phyloP scores from a whole-genome alignment of 2,329 filamentous ascomycete species.

The Xylariaceae sp. region DNA sequence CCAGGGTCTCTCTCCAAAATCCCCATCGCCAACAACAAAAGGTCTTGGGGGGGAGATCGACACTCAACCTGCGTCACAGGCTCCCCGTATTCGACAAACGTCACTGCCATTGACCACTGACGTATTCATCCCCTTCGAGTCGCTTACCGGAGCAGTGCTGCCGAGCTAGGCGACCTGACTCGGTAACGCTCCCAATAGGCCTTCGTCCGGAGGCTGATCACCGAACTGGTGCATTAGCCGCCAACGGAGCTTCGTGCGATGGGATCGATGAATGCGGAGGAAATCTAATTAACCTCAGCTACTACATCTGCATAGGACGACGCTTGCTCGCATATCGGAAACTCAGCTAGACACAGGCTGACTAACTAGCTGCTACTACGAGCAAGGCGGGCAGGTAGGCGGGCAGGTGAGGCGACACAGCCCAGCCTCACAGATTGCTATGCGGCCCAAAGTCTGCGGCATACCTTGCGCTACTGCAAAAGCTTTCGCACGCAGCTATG shows the following conservation, averaged over 20 bases:
- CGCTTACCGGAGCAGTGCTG: too few relatives aligned
- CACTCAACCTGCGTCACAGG: constrained; percentile 9
- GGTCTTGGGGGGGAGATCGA: constrained; percentile 2
- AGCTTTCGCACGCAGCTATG: constrained; percentile 12
- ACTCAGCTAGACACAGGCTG: neutral
- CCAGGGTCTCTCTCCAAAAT: neutral
- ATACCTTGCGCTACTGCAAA: constrained; percentile 9
- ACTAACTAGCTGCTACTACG: neutral
- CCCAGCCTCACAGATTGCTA: constrained; percentile 1
- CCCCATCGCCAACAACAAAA: constrained; percentile 3
- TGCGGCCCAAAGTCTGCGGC: constrained; percentile 20
- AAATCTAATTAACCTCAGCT: neutral
- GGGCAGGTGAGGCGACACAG: too few relatives aligned
- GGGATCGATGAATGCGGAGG: constrained; percentile 15
- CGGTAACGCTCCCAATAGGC: neutral
- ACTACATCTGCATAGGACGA: neutral
- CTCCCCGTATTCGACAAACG: neutral
- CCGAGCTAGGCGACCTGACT: neutral
- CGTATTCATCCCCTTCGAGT: constrained; percentile 3
- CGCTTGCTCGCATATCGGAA: too few relatives aligned
- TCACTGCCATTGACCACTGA: constrained; percentile 3
- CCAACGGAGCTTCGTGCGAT: constrained; percentile 15
- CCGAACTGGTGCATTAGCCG: neutral
- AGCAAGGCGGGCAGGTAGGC: too few relatives aligned
- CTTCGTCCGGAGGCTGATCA: constrained; percentile 4